These are phyloP conservation scores for Parastagonospora nodorum DNA, from an alignment of 2,329 filamentous ascomycete genomes.

Conservation along the genomic window DNA sequence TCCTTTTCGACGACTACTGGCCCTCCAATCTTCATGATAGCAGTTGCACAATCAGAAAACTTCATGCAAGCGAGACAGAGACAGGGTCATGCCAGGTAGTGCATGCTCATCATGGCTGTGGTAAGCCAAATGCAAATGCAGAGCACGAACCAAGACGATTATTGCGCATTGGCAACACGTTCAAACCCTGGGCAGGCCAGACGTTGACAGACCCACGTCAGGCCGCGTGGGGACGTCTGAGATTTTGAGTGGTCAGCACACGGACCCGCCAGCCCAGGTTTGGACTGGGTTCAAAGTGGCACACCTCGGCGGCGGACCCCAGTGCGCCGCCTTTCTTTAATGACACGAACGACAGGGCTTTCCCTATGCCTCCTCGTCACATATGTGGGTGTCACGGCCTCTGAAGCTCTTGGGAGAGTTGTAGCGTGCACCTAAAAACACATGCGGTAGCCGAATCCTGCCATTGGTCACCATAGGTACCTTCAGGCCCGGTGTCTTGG, in stretches of 20 bases:
- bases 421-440: conserved; percentile 21
- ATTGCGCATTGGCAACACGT: conserved; percentile 8
- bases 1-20: too few relatives aligned
- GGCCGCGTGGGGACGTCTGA: conserved; percentile 4
- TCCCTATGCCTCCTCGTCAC: conserved; percentile 28
- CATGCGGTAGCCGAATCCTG: conserved; percentile 20
- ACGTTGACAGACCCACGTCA: conserved; percentile 7
- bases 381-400: conserved; percentile 23
- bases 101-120: background rate
- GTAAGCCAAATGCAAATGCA: conserved; percentile 1
- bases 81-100: background rate
- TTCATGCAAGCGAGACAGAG: background rate
- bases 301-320: conserved; percentile 25
- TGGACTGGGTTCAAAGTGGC: conserved; percentile 19
- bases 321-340: conserved; percentile 19
- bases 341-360: conserved; percentile 20
- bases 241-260: conserved; percentile 23
- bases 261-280: conserved; percentile 18
- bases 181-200: conserved; percentile 13
- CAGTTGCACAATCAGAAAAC: too few relatives aligned
- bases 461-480: conserved; percentile 24
- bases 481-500: conserved; percentile 15
- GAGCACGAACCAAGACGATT: conserved; percentile 6
- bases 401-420: conserved; percentile 17
- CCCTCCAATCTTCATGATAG: too few relatives aligned